Evolutionary conservation across 441 rosid genomes (phyloP), one percentile per base, ranked within the genome.

Genomic region (Cnidoscolus chayamansa): DNA sequence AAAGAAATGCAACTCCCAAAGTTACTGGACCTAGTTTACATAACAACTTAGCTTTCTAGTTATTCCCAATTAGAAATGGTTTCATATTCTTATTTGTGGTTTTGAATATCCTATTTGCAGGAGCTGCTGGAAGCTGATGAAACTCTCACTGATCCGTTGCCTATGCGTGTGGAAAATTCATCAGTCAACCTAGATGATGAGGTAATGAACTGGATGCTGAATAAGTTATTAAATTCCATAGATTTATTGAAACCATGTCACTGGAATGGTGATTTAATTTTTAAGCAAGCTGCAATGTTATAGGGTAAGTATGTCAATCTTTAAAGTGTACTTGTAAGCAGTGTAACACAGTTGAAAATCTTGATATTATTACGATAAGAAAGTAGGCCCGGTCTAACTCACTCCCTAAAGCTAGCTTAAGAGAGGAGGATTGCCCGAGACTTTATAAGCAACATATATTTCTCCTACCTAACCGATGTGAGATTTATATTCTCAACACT

Each of bases 121-220:
- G 79, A 78, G 60, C 67, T 80, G 67, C 72, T 73, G 55, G 83
- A 65, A 72, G 76, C 71, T 56, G 79, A 63, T 45, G 76, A 66
- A 59, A 75, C 56, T 56, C 31, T 65, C 68, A 54, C 74, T 53
- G 70, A 76, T 67, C 76, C 76, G 20, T 74, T 83, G 72, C 81
- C 83, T 19, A 56, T 81, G 55, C 77, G 64, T 68, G 73, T 75
- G 61, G 81, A 78, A 47, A 77, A 78, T 63, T 71, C 85, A n/a
- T 76, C 80, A 31, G 73, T 72, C 61, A 78, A 78, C 81, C 82
- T 82, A 60, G 84, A 81, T 74, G 83, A 79, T 19, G 83, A 85
- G 88, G 85, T 85, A 79, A 40, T 40, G 45, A 76, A 67, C 50
- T 53, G 11, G 45, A 70, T 63, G 65, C 40, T 45, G 16, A 60